Conservation (phyloP, 148 eudicot genomes). For the Spergularia bocconei region DNA sequence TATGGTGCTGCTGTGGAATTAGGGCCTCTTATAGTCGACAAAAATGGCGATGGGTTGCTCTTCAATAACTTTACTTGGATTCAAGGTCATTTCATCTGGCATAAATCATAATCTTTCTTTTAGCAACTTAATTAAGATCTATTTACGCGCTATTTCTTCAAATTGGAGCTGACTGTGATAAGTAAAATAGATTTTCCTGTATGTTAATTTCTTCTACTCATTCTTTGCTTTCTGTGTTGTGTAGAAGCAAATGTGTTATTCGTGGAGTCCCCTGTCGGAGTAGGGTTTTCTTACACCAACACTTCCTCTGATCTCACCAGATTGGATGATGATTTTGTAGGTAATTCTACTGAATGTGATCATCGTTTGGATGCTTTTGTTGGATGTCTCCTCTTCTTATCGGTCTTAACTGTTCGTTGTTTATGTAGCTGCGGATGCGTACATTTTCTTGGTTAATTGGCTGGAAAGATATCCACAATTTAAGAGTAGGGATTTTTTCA, state of each 20-base stretch:
- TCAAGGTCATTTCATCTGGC: conserved; percentile 33
- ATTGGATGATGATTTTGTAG: conserved; percentile 51
- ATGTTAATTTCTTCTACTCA: too few species aligned
- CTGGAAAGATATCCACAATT: conserved; percentile 47
- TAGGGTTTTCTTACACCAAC: conserved; percentile 74
- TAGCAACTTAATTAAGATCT: not conserved
- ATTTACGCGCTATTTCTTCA: not conserved
- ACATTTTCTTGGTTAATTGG: conserved; percentile 64
- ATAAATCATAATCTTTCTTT: not conserved
- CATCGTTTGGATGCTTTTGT: not conserved
- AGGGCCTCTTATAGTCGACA: conserved; percentile 58
- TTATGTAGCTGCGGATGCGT: conserved; percentile 56
- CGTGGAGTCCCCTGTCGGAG: conserved; percentile 69
- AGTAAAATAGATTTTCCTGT: not conserved
- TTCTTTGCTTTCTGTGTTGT: not conserved
- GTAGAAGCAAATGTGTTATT: conserved; percentile 71
- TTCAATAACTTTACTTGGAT: conserved; percentile 56
- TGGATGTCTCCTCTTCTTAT: not conserved
- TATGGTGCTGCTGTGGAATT: conserved; percentile 66
- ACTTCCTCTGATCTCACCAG: conserved; percentile 50
- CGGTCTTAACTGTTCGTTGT: not conserved
- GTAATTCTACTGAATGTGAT: conserved; percentile 26
- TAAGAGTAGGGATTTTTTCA: conserved; percentile 45
- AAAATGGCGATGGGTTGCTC: conserved; percentile 45
- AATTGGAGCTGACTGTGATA: not conserved